Conservation (phyloP, 352 stramenopile genomes). For the Globisporangium solare region DNA sequence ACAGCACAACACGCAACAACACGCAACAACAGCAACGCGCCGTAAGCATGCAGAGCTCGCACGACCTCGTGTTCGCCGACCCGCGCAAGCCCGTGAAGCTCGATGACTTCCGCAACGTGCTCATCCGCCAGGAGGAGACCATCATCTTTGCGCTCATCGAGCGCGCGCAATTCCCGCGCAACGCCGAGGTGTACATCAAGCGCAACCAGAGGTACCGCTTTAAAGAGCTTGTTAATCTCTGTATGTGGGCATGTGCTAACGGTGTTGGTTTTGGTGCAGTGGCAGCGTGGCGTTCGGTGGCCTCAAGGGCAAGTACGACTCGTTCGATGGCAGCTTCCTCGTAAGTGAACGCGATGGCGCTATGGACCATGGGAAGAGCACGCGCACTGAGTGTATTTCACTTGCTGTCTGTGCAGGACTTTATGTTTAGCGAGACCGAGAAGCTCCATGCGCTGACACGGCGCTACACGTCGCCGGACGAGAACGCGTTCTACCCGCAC, state of each 20-base stretch:
- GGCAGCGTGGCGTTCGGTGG: slow-evolving; percentile 68
- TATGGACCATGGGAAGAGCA: neutral
- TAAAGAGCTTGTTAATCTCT: neutral
- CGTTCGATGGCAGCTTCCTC: slow-evolving; percentile 79
- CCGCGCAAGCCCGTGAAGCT: slow-evolving; percentile 71
- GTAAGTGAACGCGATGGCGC: slow-evolving; percentile 14
- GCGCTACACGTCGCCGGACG: slow-evolving; percentile 97
- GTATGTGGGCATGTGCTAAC: neutral
- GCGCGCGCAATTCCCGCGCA: slow-evolving; percentile 95
- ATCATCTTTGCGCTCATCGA: slow-evolving; percentile 99
- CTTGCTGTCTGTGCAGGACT: slow-evolving; percentile 69
- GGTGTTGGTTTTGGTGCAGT: slow-evolving; percentile 19
- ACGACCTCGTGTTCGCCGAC: slow-evolving; percentile 62
- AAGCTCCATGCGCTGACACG: slow-evolving; percentile 91
- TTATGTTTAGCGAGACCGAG: slow-evolving; percentile 97
- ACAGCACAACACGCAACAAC: too few relatives aligned
- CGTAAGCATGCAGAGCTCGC: slow-evolving; percentile 40
- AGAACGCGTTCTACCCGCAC: slow-evolving; percentile 97
- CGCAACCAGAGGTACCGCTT: slow-evolving; percentile 61
- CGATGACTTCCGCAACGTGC: slow-evolving; percentile 85
- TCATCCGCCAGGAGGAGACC: slow-evolving; percentile 95
- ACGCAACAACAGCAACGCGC: too few relatives aligned
- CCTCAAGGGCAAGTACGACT: slow-evolving; percentile 83
- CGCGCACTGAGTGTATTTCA: neutral
- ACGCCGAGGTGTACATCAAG: slow-evolving; percentile 92